Conservation (phyloP, 2,329 filamentous ascomycete genomes). For the Monosporascus cannonballus region DNA sequence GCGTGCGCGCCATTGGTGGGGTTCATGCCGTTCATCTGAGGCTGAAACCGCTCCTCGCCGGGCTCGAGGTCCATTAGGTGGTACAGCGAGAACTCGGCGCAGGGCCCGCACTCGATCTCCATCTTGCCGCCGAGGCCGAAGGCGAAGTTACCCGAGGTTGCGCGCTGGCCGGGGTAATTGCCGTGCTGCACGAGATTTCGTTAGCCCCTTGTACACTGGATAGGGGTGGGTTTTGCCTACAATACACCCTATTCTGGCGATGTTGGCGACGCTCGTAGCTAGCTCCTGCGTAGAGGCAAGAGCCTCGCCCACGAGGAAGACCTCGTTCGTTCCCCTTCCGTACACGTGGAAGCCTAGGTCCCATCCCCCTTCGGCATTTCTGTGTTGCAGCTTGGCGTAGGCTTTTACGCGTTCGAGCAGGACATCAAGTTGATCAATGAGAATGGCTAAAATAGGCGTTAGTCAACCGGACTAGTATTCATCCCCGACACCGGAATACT, state of each 20-base stretch:
- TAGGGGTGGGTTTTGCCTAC: conserved; percentile 8
- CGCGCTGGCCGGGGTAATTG: conserved; percentile 43
- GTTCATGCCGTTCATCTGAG: background rate
- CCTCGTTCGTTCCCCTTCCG: conserved; percentile 34
- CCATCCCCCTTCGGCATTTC: conserved; percentile 18
- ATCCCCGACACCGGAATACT: conserved; percentile 1
- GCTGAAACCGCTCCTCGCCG: conserved; percentile 13
- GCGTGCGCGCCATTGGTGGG: background rate
- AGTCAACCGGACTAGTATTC: background rate
- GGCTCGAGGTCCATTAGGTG: conserved; percentile 39
- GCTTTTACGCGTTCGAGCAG: conserved; percentile 27
- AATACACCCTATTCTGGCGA: conserved; percentile 33
- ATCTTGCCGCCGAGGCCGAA: conserved; percentile 33
- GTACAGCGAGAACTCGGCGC: conserved; percentile 40
- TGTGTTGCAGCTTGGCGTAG: conserved; percentile 18
- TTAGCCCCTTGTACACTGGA: background rate
- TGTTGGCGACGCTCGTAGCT: conserved; percentile 35
- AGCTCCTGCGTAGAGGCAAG: conserved; percentile 38
- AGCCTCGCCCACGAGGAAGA: conserved; percentile 42
- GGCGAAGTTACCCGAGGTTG: conserved; percentile 45
- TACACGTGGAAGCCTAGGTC: conserved; percentile 40
- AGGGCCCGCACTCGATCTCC: conserved; percentile 32
- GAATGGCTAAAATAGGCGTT: conserved; percentile 25
- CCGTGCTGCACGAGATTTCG: conserved; percentile 27
- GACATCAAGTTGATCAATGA: conserved; percentile 34